Evolutionary conservation across 768 basidiomycete genomes (phyloP), one percentile per base, ranked within the genome.

Genomic region (Suillus subluteus): DNA sequence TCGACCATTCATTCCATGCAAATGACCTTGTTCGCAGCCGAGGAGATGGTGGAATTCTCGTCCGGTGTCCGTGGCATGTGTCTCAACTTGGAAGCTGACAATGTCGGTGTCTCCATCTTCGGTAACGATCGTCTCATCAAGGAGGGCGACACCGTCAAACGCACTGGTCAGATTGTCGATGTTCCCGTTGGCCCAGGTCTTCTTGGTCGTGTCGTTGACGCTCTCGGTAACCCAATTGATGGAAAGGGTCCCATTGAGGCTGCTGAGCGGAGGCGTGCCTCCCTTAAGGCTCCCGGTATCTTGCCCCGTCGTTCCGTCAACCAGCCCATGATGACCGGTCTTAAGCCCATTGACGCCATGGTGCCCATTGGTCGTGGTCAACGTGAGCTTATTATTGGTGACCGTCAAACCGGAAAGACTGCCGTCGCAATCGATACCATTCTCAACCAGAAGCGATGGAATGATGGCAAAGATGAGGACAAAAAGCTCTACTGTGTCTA

Each of bases 11-110:
- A 23, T 54, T 43, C 59, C n/a, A 40, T 1, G 18, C 7, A 56
- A 63, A 6, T 69, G 55, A 37, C 11, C 21, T 8, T 37, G 32
- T 58, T 64, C 73, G 59, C 81, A 96, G 91, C 91, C 83, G 98
- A 99, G 84, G 98, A 99, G 90, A 99, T 99, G 98, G 98, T 99
- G 88, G 98, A 99, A 88, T 99, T 99, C 88, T 95, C 97, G 61
- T 99, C 98, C 62, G 98, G 98, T 82, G 90, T 99, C 75, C 96
- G 98, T 80, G 98, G 98, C 87, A 99, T 99, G 98, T 98, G 96
- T 82, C 83, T 99, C 82, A 99, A 99, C 92, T 92, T 99, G 90
- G 98, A 99, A 84, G 95, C 97, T 83, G 98, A 99, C 91, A 98
- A 98, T 76, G 97, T 99, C 86, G 98, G 98, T 95, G 95, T 99